Conservation (phyloP, 495 filamentous ascomycete species). For the Astrothelium subdiscretum region DNA sequence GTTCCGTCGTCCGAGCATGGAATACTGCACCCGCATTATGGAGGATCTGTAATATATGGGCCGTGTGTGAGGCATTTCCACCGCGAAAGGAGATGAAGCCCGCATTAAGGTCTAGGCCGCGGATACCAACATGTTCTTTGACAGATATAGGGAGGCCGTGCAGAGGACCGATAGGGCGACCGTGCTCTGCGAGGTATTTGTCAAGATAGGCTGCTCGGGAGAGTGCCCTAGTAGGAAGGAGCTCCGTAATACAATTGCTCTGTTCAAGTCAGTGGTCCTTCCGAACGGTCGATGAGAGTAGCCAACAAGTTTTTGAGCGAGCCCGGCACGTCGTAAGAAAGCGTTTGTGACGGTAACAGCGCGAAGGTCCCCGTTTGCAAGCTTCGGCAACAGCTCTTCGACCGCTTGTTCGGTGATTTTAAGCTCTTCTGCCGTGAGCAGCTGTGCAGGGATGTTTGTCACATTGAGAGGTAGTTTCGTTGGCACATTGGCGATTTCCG, state of each 20-base stretch:
- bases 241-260: slow-evolving; percentile 52
- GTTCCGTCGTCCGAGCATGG: slow-evolving; percentile 44
- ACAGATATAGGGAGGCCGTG: slow-evolving; percentile 59
- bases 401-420: slow-evolving; percentile 40
- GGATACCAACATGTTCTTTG: slow-evolving; percentile 54
- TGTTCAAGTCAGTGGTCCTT: not conserved
- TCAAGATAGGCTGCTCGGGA: slow-evolving; percentile 26
- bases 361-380: slow-evolving; percentile 35
- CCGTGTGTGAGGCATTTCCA: slow-evolving; percentile 29
- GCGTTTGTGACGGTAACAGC: slow-evolving; percentile 40
- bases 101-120: slow-evolving; percentile 39
- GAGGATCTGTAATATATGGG: slow-evolving; percentile 36
- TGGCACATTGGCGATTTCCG: slow-evolving; percentile 24
- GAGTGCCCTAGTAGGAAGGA: slow-evolving; percentile 40
- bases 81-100: slow-evolving; percentile 39
- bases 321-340: slow-evolving; percentile 46
- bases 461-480: slow-evolving; percentile 32
- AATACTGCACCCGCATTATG: slow-evolving; percentile 38
- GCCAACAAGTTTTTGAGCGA: slow-evolving; percentile 45
- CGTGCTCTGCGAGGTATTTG: slow-evolving; percentile 19
- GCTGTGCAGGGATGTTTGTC: slow-evolving; percentile 28
- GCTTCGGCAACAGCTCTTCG: slow-evolving; percentile 30
- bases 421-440: slow-evolving; percentile 38
- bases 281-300: not conserved
- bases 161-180: slow-evolving; percentile 44